Percentiles rank a stretch among this genome's conserved stretches.
Conservation (phyloP, 208 protist genomes). For the Crithidia fasciculata region DNA sequence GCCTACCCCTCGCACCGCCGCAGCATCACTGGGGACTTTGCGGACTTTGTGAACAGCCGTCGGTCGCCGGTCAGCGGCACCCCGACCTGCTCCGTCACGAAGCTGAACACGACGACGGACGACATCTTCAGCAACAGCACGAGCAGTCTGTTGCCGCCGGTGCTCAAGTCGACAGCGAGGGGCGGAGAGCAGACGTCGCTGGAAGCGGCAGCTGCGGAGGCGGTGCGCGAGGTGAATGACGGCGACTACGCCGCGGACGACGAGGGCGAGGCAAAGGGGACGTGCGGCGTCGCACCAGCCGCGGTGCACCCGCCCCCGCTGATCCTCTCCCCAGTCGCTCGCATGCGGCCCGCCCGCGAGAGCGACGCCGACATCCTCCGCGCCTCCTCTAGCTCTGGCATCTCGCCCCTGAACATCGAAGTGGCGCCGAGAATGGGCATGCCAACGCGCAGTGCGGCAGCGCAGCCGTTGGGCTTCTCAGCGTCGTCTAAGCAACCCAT, state of each 20-base stretch:
- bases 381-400: neutral
- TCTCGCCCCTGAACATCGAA: slow-evolving; percentile 14
- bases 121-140: slow-evolving; percentile 18
- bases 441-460: neutral
- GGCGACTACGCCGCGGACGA: neutral
- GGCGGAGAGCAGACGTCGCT: slow-evolving; percentile 2
- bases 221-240: slow-evolving; percentile 4
- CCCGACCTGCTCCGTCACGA: slow-evolving; percentile 8
- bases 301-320: neutral
- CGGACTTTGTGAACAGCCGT: neutral
- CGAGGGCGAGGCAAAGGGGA: neutral
- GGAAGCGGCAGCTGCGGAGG: slow-evolving; percentile 7
- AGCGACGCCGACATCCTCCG: neutral
- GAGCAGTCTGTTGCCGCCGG: slow-evolving; percentile 12
- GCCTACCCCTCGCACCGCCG: slow-evolving; percentile 1
- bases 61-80: slow-evolving; percentile 5
- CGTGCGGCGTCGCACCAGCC: neutral
- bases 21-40: slow-evolving; percentile 5
- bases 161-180: slow-evolving; percentile 14
- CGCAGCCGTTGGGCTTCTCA: slow-evolving; percentile 7
- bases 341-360: neutral
- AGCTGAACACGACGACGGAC: neutral
- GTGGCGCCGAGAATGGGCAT: neutral
- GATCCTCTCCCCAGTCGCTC: neutral
- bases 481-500: neutral